Percentiles rank a stretch among this genome's conserved stretches.
These are phyloP conservation scores for Phytophthora citrophthora DNA, from an alignment of 352 stramenopile species.

Conservation along the genomic window DNA sequence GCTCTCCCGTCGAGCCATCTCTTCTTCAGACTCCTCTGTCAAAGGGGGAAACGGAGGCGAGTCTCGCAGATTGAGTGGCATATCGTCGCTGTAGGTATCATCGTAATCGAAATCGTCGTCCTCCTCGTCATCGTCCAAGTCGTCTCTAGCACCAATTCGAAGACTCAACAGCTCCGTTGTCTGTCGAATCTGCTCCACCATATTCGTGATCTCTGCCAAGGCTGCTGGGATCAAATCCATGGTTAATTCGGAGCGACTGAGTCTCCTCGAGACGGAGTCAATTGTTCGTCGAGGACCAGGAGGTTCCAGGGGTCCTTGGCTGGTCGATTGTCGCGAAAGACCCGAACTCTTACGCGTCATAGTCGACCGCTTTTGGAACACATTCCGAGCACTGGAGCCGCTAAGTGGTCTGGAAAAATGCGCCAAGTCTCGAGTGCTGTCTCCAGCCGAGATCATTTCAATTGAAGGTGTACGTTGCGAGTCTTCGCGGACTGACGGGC, in stretches of 20 bases:
- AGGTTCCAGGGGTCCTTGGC: constrained; percentile 2
- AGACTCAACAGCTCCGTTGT: constrained; percentile 65
- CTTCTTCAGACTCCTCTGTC: constrained; percentile 66
- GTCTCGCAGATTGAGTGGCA: constrained; percentile 16
- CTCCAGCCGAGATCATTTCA: constrained; percentile 4
- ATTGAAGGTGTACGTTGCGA: constrained; percentile 9
- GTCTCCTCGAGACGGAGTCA: constrained; percentile 52
- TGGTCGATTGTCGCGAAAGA: constrained; percentile 9
- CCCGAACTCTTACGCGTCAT: constrained; percentile 7
- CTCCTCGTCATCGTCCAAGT: constrained; percentile 56
- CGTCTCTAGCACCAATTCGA: constrained; percentile 37
- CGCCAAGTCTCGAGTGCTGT: constrained; percentile 36
- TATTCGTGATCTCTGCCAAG: constrained; percentile 68
- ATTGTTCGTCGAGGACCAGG: constrained; percentile 19
- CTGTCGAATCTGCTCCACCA: constrained; percentile 77
- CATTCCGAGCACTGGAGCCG: constrained; percentile 14
- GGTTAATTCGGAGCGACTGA: constrained; percentile 60
- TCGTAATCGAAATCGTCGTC: constrained; percentile 58
- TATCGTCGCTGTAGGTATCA: constrained; percentile 24
- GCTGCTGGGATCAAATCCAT: constrained; percentile 59
- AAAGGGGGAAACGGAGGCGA: constrained; percentile 38
- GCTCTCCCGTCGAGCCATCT: constrained; percentile 65
- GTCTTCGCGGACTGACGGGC: constrained; percentile 30
- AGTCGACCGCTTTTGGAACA: constrained; percentile 18
- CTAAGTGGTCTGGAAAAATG: constrained; percentile 23